Percentiles rank a stretch among this genome's conserved stretches.
phyloP scores from a whole-genome alignment of 306 rosid species.

The Purshia tridentata region DNA sequence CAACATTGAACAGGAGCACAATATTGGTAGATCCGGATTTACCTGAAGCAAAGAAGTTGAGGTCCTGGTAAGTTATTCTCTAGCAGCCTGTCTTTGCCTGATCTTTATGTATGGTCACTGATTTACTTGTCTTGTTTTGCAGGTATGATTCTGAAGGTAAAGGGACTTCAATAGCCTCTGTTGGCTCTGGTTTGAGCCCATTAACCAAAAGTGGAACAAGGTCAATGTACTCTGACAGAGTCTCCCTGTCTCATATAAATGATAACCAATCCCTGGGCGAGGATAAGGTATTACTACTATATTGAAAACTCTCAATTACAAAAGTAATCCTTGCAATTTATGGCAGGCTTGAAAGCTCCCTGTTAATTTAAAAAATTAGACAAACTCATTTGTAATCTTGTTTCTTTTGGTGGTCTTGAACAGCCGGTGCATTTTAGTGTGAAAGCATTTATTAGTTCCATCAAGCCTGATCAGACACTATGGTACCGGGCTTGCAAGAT shows the following conservation, averaged over 20 bases:
- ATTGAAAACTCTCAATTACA: not conserved
- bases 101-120: not conserved
- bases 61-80: conserved; percentile 56
- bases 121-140: not conserved
- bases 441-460: conserved; percentile 60
- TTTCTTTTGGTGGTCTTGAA: conserved; percentile 13
- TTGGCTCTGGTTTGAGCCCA: conserved; percentile 56
- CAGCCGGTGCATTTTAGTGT: conserved; percentile 76
- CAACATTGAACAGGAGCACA: conserved; percentile 61
- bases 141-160: conserved; percentile 93
- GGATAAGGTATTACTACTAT: conserved; percentile 55
- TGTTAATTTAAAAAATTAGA: too few species aligned
- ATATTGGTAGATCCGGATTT: conserved; percentile 63
- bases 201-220: conserved; percentile 43
- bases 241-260: conserved; percentile 50
- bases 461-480: conserved; percentile 84
- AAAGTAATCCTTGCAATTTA: conserved; percentile 1
- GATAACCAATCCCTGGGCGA: conserved; percentile 64
- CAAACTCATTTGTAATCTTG: not conserved
- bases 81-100: not conserved
- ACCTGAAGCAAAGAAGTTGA: conserved; percentile 69
- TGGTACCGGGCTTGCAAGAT: conserved; percentile 91
- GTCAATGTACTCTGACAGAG: conserved; percentile 77
- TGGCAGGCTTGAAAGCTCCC: too few species aligned
- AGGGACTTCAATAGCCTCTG: conserved; percentile 61